Conservation (phyloP, 192 early-diverging fungal species). For the Coemansia sp. region DNA sequence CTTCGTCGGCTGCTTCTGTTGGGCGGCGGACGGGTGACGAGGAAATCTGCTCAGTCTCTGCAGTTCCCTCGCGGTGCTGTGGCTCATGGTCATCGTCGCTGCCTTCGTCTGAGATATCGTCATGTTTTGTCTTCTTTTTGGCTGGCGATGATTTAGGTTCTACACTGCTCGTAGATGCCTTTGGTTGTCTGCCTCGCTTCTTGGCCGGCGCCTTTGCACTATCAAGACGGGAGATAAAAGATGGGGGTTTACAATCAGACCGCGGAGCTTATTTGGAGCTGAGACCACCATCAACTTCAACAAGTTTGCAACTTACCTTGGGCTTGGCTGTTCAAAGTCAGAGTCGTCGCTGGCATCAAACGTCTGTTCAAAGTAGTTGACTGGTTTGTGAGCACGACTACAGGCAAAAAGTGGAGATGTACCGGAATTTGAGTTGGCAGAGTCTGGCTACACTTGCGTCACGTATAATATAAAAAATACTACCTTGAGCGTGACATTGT, state of each 20-base stretch:
- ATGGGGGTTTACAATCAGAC: neutral
- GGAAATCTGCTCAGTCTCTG: neutral
- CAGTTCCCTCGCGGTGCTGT: neutral
- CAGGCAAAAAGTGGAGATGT: neutral
- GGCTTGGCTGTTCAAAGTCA: conserved; percentile 22
- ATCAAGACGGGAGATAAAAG: neutral
- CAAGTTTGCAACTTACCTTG: neutral
- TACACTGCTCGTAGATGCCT: neutral
- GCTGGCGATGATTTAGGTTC: neutral
- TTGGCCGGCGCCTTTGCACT: neutral
- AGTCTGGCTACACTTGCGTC: neutral
- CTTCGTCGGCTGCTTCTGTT: neutral
- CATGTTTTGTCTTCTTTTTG: neutral
- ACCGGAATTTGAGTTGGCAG: neutral
- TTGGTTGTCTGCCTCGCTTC: neutral
- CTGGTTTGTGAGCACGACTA: conserved; percentile 24
- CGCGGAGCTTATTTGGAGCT: neutral
- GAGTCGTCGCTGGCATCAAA: conserved; percentile 29
- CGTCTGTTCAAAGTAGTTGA: conserved; percentile 39
- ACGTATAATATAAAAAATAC: neutral
- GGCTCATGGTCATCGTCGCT: neutral
- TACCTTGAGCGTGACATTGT: conserved; percentile 45
- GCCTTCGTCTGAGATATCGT: neutral
- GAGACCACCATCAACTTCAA: neutral
- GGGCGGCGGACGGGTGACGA: neutral